Base-by-base conservation (phyloP, 306 rosid species). In the Inga leiocalycina region DNA sequence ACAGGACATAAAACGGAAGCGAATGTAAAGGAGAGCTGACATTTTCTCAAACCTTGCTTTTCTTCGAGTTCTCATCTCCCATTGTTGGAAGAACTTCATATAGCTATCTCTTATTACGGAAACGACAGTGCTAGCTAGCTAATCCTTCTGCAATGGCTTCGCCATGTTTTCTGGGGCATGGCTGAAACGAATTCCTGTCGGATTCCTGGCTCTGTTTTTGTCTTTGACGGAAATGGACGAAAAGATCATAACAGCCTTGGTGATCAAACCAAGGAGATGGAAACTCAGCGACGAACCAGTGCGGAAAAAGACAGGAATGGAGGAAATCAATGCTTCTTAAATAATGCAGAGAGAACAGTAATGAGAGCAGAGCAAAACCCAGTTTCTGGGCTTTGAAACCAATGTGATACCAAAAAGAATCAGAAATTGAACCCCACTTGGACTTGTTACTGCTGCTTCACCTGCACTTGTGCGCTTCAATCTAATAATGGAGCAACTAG, bases 1-100 rank as follows among this genome's bases (percentile, higher is more conserved):
- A 10, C 56, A 81, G 62, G 46, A 81, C 20, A 72, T 52, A 83
- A 76, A 39, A 85, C 15, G 83, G 77, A 76, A 56, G 72, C 30
- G 85, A 82, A 79, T 71, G 67, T 24, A 73, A 67, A 78, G 59
- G 48, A 78, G 83, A 65, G 34, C 6, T 62, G 74, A 44, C 86
- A 78, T 87, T 88, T 78, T 82, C 79, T 72, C 89, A 86, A 90
- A 97, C 99, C 99, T 97, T 97, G 98, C 92, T 92, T 90, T 92
- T 97, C 93, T 94, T 97, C 67, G 86, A 88, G 92, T 88, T 92
- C 56, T 89, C 99, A 94, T 97, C 99, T 94, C 92, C 93, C 99
- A 97, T 97, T 91, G 98, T 92, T 83, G 88, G 78, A 82, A 85
- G 67, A 90, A 84, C 92, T 97, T 94, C 99, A 97, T 94, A 89